A percentile compares a stretch with the other conserved stretches of the same genome.
Conservation (phyloP, 2,329 filamentous ascomycete genomes). For the Falciphora oryzae region DNA sequence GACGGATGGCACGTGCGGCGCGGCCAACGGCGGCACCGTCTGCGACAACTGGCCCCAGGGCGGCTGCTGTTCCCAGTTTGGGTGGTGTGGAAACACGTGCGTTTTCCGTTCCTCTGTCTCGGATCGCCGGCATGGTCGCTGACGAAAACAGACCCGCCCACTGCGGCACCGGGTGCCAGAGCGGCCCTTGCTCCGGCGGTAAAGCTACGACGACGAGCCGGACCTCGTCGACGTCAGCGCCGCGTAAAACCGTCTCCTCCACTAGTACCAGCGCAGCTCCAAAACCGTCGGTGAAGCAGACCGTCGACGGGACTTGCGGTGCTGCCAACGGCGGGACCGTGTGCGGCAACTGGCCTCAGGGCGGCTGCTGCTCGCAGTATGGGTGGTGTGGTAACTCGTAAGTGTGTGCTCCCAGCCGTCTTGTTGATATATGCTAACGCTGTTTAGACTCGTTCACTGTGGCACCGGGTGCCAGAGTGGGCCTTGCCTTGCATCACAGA, state of each 20-base stretch:
- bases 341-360: slow-evolving; percentile 7
- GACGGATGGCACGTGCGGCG: slow-evolving; percentile 7
- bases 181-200: background rate
- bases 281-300: background rate
- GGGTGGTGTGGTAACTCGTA: slow-evolving; percentile 7
- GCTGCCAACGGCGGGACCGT: slow-evolving; percentile 4
- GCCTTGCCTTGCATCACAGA: background rate
- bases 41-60: slow-evolving; percentile 5
- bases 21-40: slow-evolving; percentile 1
- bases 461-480: slow-evolving; percentile 6
- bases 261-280: background rate
- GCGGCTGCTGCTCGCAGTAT: slow-evolving; percentile 7
- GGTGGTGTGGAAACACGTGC: slow-evolving; percentile 7
- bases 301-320: slow-evolving; percentile 4
- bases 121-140: no score
- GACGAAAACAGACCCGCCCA: background rate
- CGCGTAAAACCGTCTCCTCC: background rate
- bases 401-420: background rate
- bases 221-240: background rate
- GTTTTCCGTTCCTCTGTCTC: no score
- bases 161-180: slow-evolving; percentile 10
- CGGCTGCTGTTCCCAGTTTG: slow-evolving; percentile 7
- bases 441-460: background rate
- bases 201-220: background rate
- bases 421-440: background rate